A percentile compares a stretch with the other conserved stretches of the same genome.
These are phyloP conservation scores for Effrenium voratum DNA, from an alignment of 73 alveolate genomes.

Conservation along the genomic window DNA sequence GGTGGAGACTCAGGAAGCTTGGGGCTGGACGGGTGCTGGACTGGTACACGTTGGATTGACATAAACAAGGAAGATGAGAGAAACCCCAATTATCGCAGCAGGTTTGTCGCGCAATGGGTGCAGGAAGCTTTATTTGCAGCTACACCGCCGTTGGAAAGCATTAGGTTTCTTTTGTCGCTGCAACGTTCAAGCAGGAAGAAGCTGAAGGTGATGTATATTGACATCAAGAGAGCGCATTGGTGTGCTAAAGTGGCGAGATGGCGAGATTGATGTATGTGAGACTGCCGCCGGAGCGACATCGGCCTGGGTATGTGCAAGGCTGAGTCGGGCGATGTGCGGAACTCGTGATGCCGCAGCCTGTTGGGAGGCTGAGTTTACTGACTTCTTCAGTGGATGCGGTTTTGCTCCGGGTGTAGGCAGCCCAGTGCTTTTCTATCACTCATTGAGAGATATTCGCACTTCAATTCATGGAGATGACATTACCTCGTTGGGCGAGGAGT, in stretches of 20 bases:
- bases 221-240: constrained; percentile 34
- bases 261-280: constrained; percentile 13
- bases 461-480: constrained; percentile 7
- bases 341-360: neutral
- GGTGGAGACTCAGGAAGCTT: neutral
- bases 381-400: neutral
- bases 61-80: neutral
- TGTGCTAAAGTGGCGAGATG: neutral
- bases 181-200: neutral
- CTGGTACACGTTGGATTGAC: constrained; percentile 1
- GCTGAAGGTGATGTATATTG: constrained; percentile 17
- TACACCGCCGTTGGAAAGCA: constrained; percentile 29
- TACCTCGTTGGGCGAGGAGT: neutral
- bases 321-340: constrained; percentile 5
- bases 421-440: neutral
- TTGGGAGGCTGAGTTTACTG: neutral
- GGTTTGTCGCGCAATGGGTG: neutral
- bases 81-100: neutral
- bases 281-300: neutral
- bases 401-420: neutral
- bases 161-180: constrained; percentile 30
- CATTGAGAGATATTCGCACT: neutral
- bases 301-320: neutral
- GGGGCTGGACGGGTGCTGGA: neutral
- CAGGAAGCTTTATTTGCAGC: constrained; percentile 7